Evolutionary conservation across 23 red algal genomes (phyloP).

Genomic region (Gracilaria domingensis): DNA sequence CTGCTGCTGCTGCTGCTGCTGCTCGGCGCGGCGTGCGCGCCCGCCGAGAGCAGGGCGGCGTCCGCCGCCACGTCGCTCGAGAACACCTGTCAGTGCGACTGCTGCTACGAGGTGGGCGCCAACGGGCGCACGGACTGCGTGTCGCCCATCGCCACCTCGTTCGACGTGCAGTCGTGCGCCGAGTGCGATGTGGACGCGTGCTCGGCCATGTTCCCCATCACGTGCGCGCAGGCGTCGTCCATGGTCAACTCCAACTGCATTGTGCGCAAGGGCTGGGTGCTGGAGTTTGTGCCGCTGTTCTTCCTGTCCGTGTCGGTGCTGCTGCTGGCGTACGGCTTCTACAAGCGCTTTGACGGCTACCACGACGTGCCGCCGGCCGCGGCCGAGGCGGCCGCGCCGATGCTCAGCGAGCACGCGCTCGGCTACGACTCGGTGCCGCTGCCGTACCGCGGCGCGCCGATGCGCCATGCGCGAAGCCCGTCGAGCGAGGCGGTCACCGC

Average conservation of each 20-base stretch:
- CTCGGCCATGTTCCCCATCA: conserved; percentile 24
- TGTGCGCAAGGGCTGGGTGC: conserved; percentile 41
- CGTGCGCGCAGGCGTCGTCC: conserved; percentile 44
- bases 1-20: too few species aligned
- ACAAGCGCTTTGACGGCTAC: conserved; percentile 65
- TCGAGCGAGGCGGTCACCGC: background rate
- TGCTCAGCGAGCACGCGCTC: background rate
- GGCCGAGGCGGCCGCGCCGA: background rate
- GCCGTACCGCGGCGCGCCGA: background rate
- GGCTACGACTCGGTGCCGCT: background rate
- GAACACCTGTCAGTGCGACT: conserved; percentile 59
- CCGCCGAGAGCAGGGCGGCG: background rate
- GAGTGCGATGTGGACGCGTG: conserved; percentile 39
- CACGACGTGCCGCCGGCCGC: background rate
- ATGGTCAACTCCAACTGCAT: conserved; percentile 44
- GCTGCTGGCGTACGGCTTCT: conserved; percentile 44
- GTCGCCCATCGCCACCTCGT: conserved; percentile 45
- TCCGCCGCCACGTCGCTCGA: background rate
- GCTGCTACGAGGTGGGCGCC: conserved; percentile 41
- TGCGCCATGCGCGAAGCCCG: background rate
- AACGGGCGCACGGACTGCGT: conserved; percentile 43
- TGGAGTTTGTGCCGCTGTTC: conserved; percentile 33
- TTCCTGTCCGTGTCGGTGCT: conserved; percentile 32
- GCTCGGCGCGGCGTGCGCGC: background rate
- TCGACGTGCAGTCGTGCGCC: conserved; percentile 37